phyloP scores from a whole-genome alignment of 2,329 filamentous ascomycete genomes.

The Teratosphaeriaceae sp. region DNA sequence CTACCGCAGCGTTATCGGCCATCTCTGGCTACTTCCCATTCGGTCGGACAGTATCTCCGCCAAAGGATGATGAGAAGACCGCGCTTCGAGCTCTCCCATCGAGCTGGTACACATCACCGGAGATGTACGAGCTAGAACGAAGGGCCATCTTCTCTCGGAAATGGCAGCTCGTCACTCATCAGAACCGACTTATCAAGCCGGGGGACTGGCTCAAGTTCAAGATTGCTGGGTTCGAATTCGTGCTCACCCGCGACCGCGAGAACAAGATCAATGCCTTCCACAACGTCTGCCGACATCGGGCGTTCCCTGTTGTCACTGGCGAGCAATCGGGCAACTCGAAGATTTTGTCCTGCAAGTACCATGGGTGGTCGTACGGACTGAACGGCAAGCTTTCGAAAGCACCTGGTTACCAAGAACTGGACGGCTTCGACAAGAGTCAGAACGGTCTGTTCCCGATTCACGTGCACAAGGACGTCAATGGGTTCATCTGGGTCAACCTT shows the following conservation, averaged over 20 bases:
- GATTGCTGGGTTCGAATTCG: conserved; percentile 50
- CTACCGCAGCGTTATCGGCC: conserved; percentile 5
- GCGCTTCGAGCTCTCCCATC: conserved; percentile 41
- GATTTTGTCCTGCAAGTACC: conserved; percentile 55
- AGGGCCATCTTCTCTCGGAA: conserved; percentile 52
- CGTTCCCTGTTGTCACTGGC: conserved; percentile 51
- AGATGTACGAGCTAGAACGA: conserved; percentile 51
- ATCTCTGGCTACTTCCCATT: conserved; percentile 27
- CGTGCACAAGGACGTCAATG: conserved; percentile 46
- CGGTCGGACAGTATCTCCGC: conserved; percentile 17
- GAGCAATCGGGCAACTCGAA: conserved; percentile 45
- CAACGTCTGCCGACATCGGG: conserved; percentile 57
- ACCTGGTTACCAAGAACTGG: conserved; percentile 50
- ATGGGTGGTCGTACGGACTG: conserved; percentile 57
- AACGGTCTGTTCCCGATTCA: conserved; percentile 53
- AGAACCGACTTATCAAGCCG: conserved; percentile 42
- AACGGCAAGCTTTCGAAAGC: conserved; percentile 54
- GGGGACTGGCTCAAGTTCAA: conserved; percentile 54
- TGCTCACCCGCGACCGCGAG: conserved; percentile 46
- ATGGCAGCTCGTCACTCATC: conserved; percentile 52
- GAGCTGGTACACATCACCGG: conserved; percentile 47
- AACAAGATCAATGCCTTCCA: conserved; percentile 54
- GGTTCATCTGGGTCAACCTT: conserved; percentile 55
- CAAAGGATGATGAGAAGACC: conserved; percentile 17
- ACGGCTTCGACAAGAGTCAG: conserved; percentile 50